Percentiles rank a stretch among this genome's conserved stretches.
Conservation (phyloP, 148 eudicot genomes). For the Amaranthus palmeri region DNA sequence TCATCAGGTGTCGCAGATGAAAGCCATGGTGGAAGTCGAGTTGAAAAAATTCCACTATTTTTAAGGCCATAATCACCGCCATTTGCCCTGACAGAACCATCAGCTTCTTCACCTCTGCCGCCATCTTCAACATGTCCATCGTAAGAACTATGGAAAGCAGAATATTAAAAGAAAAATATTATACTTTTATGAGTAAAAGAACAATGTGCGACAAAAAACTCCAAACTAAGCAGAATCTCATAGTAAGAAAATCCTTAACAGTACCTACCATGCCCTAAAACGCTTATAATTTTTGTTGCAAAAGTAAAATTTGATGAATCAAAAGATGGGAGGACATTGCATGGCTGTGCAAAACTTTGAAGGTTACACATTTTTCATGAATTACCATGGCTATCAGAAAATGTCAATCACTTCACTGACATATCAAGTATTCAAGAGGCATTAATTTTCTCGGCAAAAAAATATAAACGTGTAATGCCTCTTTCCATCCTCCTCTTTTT, state of each 20-base stretch:
- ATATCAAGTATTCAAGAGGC: no score
- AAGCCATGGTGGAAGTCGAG: conserved; percentile 85
- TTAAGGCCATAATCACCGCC: conserved; percentile 56
- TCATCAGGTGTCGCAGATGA: conserved; percentile 89
- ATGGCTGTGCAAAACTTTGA: no score
- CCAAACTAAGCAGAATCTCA: not conserved
- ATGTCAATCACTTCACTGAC: no score
- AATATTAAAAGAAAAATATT: conserved; percentile 6
- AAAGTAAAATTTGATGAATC: no score
- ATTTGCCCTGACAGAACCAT: conserved; percentile 30
- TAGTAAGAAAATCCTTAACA: not conserved
- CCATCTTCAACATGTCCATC: conserved; percentile 81
- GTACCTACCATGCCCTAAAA: not conserved
- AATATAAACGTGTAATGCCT: no score
- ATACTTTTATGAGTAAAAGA: not conserved
- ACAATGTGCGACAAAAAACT: not conserved
- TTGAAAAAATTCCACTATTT: conserved; percentile 50
- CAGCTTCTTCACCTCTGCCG: conserved; percentile 42
- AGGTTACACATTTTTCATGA: no score
- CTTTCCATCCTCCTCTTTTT: no score
- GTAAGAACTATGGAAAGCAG: conserved; percentile 48
- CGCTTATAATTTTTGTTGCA: no score
- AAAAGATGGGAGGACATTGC: no score
- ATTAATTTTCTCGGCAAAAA: no score
- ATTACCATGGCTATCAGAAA: no score